Conservation (phyloP, 345 rosid genomes). For the Litchi chinensis region DNA sequence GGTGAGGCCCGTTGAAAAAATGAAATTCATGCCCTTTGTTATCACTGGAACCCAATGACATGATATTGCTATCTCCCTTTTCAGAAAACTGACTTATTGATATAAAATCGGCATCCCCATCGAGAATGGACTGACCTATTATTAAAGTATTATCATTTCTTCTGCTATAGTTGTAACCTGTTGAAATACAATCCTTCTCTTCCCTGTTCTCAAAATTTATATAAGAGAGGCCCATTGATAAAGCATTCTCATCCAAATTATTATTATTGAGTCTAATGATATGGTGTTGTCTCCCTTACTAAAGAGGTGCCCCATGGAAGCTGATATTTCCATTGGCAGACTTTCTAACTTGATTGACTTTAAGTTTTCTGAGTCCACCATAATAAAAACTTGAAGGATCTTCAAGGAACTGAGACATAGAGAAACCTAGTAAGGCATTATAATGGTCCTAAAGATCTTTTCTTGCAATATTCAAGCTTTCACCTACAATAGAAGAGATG, state of each 20-base stretch:
- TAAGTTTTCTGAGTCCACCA: conserved; percentile 57
- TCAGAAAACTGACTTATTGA: conserved; percentile 48
- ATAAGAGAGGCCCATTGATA: conserved; percentile 29
- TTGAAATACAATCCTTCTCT: conserved; percentile 34
- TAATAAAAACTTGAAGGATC: conserved; percentile 45
- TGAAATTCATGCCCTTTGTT: conserved; percentile 31
- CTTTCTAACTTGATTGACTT: conserved; percentile 54
- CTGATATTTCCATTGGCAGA: conserved; percentile 34
- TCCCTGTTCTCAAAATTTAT: conserved; percentile 34
- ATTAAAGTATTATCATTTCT: conserved; percentile 38
- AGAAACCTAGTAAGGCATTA: conserved; percentile 41
- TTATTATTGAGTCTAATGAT: conserved; percentile 30
- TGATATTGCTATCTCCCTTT: conserved; percentile 36
- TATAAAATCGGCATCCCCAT: conserved; percentile 35
- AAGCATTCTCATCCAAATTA: conserved; percentile 24
- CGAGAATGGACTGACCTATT: conserved; percentile 38
- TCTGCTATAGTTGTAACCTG: conserved; percentile 37
- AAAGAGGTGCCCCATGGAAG: conserved; percentile 32
- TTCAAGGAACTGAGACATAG: conserved; percentile 41
- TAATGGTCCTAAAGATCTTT: conserved; percentile 43
- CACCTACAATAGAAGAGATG: conserved; percentile 33
- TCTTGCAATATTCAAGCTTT: conserved; percentile 45
- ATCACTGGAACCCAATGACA: conserved; percentile 37
- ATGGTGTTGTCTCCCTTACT: conserved; percentile 29
- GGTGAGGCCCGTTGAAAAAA: conserved; percentile 30